phyloP scores from a whole-genome alignment of 768 basidiomycete genomes.

The Suillus fuscotomentosus region DNA sequence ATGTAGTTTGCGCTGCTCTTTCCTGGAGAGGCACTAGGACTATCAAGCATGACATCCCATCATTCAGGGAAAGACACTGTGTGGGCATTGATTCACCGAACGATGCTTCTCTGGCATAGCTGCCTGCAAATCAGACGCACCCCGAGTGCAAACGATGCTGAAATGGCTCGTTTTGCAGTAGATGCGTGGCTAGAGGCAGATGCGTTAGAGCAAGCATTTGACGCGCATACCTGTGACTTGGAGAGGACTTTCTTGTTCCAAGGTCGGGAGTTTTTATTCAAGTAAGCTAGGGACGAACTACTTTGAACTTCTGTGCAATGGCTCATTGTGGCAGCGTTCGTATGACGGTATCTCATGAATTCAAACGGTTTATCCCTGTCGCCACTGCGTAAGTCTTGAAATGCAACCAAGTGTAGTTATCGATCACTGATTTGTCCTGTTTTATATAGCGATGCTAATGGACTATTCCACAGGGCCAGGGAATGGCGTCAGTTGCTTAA shows the following conservation, averaged over 20 bases:
- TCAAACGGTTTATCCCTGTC: conserved; percentile 61
- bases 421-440: background rate
- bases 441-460: conserved; percentile 40
- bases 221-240: conserved; percentile 62
- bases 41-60: conserved; percentile 24
- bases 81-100: conserved; percentile 73
- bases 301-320: conserved; percentile 1
- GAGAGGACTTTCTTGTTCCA: conserved; percentile 69
- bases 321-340: conserved; percentile 46
- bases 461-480: conserved; percentile 56
- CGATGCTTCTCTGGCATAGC: conserved; percentile 70
- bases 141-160: conserved; percentile 39
- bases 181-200: conserved; percentile 73
- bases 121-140: conserved; percentile 61
- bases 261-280: conserved; percentile 70
- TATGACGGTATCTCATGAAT: conserved; percentile 70
- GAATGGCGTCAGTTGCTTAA: conserved; percentile 59
- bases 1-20: conserved; percentile 69
- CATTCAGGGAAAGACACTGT: conserved; percentile 60
- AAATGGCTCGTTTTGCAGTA: conserved; percentile 62
- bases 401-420: background rate
- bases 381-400: conserved; percentile 47
- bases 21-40: conserved; percentile 62
- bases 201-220: conserved; percentile 58
- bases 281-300: conserved; percentile 5